Base-by-base conservation (phyloP, 1,284 basidiomycete species). In the Rhodotorula sp. region DNA sequence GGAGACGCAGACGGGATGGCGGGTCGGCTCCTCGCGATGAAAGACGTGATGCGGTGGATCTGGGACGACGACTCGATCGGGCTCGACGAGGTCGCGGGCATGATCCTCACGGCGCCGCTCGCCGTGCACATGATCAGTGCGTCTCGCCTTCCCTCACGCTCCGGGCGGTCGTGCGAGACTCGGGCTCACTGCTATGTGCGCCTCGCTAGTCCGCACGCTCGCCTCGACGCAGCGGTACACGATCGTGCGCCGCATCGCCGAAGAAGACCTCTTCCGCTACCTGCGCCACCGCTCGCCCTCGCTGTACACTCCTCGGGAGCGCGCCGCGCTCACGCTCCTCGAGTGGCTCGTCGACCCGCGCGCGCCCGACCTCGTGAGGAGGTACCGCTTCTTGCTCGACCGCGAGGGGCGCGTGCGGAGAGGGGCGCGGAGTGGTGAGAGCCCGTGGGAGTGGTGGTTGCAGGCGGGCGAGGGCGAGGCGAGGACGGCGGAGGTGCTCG, bases 31-130 rank as follows among this genome's bases (percentile, higher is more conserved):
- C 10, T 45, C 16, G 57, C 44, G 44, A 58, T 58, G 57, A 17
- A 8, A n/a, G 57, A 44, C n/a, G 57, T 58, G 14, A 58, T 58
- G 57, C 57, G 44, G 14, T 46, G 57, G 57, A 58, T 58, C n/a
- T 58, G 57, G 57, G 57, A 58, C 14, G n/a, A 58, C 57, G 57
- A 58, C 9, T 10, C 14, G 44, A n/a, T 58, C 17, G 44, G 23
- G 13, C 7, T 58, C 44, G 44, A n/a, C 3, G 44, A 58, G 12
- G 57, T 46, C n/a, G 57, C 57, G 4, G 57, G 57, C 5, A 58
- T 46, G 57, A 27, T 58, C 16, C 57, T 45, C 7, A 58, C 57
- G 7, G 57, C 57, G 44, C 57, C 42, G 5, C n/a, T 46, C 21
- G 13, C 57, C 7, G 44, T 58, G n/a, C 17, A 27, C 44, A 45